These are phyloP conservation scores for Apiosordaria backusii DNA, from an alignment of 495 filamentous ascomycete species.

Conservation along the genomic window DNA sequence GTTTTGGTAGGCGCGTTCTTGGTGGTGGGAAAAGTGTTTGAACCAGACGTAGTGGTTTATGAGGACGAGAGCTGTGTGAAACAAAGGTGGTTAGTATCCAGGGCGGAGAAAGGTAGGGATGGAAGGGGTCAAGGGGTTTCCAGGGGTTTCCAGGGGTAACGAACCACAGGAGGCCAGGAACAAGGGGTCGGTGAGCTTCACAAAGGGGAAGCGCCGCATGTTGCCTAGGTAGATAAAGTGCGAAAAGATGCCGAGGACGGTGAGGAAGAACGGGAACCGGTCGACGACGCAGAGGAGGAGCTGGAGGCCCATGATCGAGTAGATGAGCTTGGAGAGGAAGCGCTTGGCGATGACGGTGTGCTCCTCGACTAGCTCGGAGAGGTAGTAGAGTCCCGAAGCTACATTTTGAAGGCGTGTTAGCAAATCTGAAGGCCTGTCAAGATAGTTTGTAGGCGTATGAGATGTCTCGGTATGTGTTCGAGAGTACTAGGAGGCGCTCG, in stretches of 20 bases:
- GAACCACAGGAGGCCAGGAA: constrained; percentile 80
- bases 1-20: constrained; percentile 43
- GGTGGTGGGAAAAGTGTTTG: constrained; percentile 74
- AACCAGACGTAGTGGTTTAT: constrained; percentile 98
- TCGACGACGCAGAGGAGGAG: constrained; percentile 74
- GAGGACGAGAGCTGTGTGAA: constrained; percentile 65
- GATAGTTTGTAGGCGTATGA: not conserved
- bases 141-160: constrained; percentile 22
- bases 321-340: constrained; percentile 79
- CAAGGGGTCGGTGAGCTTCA: constrained; percentile 82
- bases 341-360: constrained; percentile 90
- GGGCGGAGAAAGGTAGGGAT: not conserved
- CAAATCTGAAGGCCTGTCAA: not conserved
- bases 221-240: constrained; percentile 90
- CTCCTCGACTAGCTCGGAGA: constrained; percentile 96
- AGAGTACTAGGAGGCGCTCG: not conserved
- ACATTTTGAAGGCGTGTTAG: constrained; percentile 1
- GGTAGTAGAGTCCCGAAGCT: constrained; percentile 97
- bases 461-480: not conserved
- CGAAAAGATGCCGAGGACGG: constrained; percentile 70
- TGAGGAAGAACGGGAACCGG: constrained; percentile 72
- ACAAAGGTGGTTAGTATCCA: not conserved
- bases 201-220: constrained; percentile 78
- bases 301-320: constrained; percentile 73
- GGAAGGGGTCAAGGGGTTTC: no score